A percentile compares a stretch with the other conserved stretches of the same genome.
These are phyloP conservation scores for Vigna trinervia DNA, from an alignment of 306 rosid species.

Conservation along the genomic window DNA sequence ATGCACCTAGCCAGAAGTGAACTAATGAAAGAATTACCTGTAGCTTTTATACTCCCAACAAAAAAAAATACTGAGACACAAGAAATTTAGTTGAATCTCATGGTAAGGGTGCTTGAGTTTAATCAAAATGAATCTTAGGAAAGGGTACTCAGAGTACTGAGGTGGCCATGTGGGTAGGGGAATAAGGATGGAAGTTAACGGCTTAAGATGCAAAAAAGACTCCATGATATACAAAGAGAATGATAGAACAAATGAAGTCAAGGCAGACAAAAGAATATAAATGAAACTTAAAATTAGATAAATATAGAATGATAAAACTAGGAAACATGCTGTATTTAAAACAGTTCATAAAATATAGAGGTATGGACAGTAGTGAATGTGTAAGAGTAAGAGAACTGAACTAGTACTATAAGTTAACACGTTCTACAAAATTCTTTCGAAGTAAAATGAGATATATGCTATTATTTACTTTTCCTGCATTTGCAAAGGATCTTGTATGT, in stretches of 20 bases:
- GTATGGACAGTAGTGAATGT: neutral
- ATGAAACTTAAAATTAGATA: conserved; percentile 5
- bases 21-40: neutral
- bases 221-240: conserved; percentile 9
- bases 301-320: conserved; percentile 10
- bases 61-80: neutral
- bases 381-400: conserved; percentile 23
- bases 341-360: neutral
- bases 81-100: neutral
- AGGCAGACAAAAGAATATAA: neutral
- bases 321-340: neutral
- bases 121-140: conserved; percentile 7
- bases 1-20: neutral
- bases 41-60: conserved; percentile 15
- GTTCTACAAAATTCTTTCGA: neutral
- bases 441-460: conserved; percentile 1
- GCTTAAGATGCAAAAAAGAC: conserved; percentile 4
- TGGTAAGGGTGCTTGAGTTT: conserved; percentile 16
- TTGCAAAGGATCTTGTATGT: conserved; percentile 8
- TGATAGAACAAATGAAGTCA: conserved; percentile 1
- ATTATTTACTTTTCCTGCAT: conserved; percentile 17
- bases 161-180: neutral
- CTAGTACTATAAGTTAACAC: neutral
- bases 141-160: conserved; percentile 5
- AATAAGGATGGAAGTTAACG: conserved; percentile 1